These are phyloP conservation scores for Polytrichum commune DNA, from an alignment of 225 moss, liverwort and hornwort species.

Conservation along the genomic window DNA sequence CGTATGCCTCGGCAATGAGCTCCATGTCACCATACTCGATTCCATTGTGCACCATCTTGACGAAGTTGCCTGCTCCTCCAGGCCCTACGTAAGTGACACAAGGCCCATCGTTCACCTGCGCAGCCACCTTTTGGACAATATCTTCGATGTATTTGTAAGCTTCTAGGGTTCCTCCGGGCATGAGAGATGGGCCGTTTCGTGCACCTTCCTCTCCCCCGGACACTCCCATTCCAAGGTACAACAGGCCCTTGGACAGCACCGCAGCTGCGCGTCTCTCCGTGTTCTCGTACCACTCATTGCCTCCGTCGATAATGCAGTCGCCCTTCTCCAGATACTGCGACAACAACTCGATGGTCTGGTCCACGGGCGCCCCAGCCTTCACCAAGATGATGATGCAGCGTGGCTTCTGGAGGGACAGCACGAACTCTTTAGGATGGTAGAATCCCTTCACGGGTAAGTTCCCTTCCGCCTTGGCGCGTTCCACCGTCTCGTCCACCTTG, in stretches of 20 bases:
- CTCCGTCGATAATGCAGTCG: constrained; percentile 83
- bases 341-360: constrained; percentile 72
- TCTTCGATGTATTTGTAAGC: constrained; percentile 75
- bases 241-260: constrained; percentile 62
- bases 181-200: constrained; percentile 69
- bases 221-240: constrained; percentile 86
- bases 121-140: constrained; percentile 69
- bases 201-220: constrained; percentile 89
- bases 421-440: constrained; percentile 60
- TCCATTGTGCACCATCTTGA: constrained; percentile 95
- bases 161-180: constrained; percentile 78
- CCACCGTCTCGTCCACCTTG: constrained; percentile 87
- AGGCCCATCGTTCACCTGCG: constrained; percentile 76
- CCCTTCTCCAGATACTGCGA: constrained; percentile 65
- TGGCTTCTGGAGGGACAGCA: constrained; percentile 72
- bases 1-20: constrained; percentile 88
- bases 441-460: constrained; percentile 65
- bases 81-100: constrained; percentile 83
- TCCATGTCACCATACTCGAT: constrained; percentile 97
- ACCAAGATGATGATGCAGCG: constrained; percentile 79
- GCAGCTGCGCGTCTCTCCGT: constrained; percentile 62
- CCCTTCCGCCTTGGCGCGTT: constrained; percentile 68
- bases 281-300: constrained; percentile 97
- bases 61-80: constrained; percentile 81
- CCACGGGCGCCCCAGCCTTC: constrained; percentile 76